Evolutionary conservation across 345 rosid species (phyloP), one percentile per base, ranked within the genome.

Genomic region (Camelina sativa): DNA sequence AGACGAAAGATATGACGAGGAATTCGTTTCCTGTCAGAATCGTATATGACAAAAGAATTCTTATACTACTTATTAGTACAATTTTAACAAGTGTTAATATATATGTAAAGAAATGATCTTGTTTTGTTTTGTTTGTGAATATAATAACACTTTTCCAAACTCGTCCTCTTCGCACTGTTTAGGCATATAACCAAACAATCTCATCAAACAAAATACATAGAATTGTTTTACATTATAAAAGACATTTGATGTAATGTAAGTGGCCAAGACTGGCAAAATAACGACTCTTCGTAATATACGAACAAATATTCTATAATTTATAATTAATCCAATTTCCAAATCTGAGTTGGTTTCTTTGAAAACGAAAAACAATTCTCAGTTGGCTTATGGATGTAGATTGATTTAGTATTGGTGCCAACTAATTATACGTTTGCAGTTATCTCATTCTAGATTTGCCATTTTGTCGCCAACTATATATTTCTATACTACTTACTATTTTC

Each of bases 381-480:
- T 58, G 79, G 79, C 19, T 48, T 74, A 25, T 74, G 62, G 53
- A 11, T 71, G 69, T 25, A 53, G 43, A 60, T 60, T 77, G 7
- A 64, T 16, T 34, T 32, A 13, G 30, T 65, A 57, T 22, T 58
- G 48, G 44, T 70, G 56, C 77, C 80, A 62, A 56, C 80, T 55
- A 55, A 30, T 61, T 61, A 76, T 67, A 40, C 69, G 37, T 60
- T 59, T 61, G 44, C 62, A 46, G 59, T 67, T 15, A 75, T 67
- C 67, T 51, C 67, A 50, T 50, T 75, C 37, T 41, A 51, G 73
- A 75, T 75, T 75, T 67, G 62, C 47, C 73, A 67, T 65, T 47
- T 38, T 67, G 62, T 75, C 61, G 79, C 73, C 62, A 74, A 75
- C 73, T 17, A 32, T 69, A 47, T 58, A 11, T 72, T 23, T 15